Percentiles rank a stretch among this genome's conserved stretches.
Conservation (phyloP, 495 filamentous ascomycete genomes). For the Neurospora intermedia region DNA sequence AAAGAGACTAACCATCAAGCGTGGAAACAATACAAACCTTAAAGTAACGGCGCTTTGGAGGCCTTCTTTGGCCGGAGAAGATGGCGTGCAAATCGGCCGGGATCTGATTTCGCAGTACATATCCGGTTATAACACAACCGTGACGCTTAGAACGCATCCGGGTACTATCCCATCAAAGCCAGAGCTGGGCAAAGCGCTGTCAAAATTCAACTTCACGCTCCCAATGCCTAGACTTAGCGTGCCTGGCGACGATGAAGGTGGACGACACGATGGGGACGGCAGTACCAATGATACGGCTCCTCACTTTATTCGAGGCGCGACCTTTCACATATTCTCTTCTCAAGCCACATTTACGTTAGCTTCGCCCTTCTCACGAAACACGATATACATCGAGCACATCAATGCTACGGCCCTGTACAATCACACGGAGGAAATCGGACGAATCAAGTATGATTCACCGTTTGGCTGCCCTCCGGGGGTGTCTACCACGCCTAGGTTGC, state of each 20-base stretch:
- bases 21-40: constrained; percentile 64
- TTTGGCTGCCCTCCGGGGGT: constrained; percentile 70
- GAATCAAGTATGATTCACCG: constrained; percentile 59
- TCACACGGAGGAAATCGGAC: constrained; percentile 62
- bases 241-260: constrained; percentile 35
- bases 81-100: constrained; percentile 50
- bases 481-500: constrained; percentile 59
- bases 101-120: constrained; percentile 75
- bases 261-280: neutral
- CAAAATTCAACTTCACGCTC: constrained; percentile 53
- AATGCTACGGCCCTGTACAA: constrained; percentile 82
- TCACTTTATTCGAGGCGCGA: constrained; percentile 76
- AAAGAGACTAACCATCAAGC: constrained; percentile 45
- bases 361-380: constrained; percentile 64
- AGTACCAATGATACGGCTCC: constrained; percentile 22
- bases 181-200: constrained; percentile 58
- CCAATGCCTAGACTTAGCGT: constrained; percentile 53
- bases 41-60: constrained; percentile 62
- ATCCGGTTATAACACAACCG: constrained; percentile 73
- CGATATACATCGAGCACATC: constrained; percentile 62
- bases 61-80: constrained; percentile 51
- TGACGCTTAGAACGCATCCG: constrained; percentile 59
- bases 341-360: constrained; percentile 75
- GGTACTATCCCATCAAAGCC: constrained; percentile 66
- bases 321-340: constrained; percentile 75